Base-by-base conservation (phyloP, 257 asterid species). In the Solanum peruvianum region DNA sequence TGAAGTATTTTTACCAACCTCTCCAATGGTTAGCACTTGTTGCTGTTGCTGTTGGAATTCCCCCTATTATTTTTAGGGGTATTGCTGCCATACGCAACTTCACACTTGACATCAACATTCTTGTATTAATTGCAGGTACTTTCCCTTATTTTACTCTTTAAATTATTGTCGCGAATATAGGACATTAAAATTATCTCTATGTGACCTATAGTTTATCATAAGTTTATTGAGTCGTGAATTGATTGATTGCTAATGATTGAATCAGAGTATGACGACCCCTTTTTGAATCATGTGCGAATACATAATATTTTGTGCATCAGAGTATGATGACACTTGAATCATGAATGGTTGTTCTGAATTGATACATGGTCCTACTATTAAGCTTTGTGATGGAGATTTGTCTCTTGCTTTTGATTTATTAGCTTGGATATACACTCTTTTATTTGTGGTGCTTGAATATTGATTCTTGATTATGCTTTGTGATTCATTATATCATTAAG, bases 21-120 rank as follows among this genome's bases (percentile, higher is more conserved):
- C 83, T 96, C 0, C 86, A 89, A 27, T 96, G 99, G 99, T 58
- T 95, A 29, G 97, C 99, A 1, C 75, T 95, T 67, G 98, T 66
- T 2, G 93, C 98, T 0, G 91, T 94, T 11, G 95, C 89, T 1
- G 91, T 92, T 21, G 99, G 99, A 14, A 89, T 94, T 12, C 78
- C 91, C 2, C 99, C 98, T 1, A 88, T 96, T 73, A 2, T 90
- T 45, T 87, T 92, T 1, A 94, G 91, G 85, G 94, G 95, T 5
- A 1, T 91, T 4, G 91, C 92, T 1, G 93, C 98, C 2, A 16
- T 90, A 4, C 93, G 94, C 23, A 94, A 93, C 27, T 25, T 87
- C 64, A 88, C 87, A 0, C 88, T 95, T 16, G 98, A 95, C 8
- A 89, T 95, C 88, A 94, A 96, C 94, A 92, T 94, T 86, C 98